Base-by-base conservation (phyloP, 805 yeast genomes). In the Ogataea haglerorum region DNA sequence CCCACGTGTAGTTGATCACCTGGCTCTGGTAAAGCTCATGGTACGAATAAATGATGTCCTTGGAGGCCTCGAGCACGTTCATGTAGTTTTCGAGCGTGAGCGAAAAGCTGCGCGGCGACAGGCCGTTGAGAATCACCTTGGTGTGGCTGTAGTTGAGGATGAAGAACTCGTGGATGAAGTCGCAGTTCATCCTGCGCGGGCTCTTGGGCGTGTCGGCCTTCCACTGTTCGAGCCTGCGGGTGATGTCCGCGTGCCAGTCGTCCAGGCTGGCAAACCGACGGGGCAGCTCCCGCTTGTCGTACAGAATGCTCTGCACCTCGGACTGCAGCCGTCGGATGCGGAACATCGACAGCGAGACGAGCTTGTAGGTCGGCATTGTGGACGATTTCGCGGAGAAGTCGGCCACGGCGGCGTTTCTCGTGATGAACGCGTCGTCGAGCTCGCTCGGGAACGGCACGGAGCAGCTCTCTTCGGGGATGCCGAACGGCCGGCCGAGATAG, bases 1-100 rank as follows among this genome's bases (percentile, higher is more conserved):
- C 90, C 96, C 96, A 89, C 0, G 96, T 86, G 61, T 85, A 89
- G 60, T 87, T 87, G 45, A 88, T 72, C 34, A 76, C 68, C 51
- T 75, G 75, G 21, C 70, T 70, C n/a, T 67, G 60, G 49, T 73
- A 75, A 27, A 89, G 63, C 37, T 73, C 75, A 36, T 73, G 65
- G 57, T 85, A 89, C 22, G 80, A 73, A 24, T 69, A 64, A 38
- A 88, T 81, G 25, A 87, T 73, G 31, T 81, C 82, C 49, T 73
- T 75, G 1, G 93, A 76, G 0, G 90, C 76, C 18, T 75, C 78
- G 9, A 76, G 72, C 10, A 87, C 76, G 30, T 72, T 70, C 26
- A 69, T 51, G 49, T 76, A 75, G 31, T 86, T 86, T 10, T 70
- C 70, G 8, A 64, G 58, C 8, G 75, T 67, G 10, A 83, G 71